phyloP scores from a whole-genome alignment of 2,329 filamentous ascomycete genomes.

The Rhinocladiella similis region DNA sequence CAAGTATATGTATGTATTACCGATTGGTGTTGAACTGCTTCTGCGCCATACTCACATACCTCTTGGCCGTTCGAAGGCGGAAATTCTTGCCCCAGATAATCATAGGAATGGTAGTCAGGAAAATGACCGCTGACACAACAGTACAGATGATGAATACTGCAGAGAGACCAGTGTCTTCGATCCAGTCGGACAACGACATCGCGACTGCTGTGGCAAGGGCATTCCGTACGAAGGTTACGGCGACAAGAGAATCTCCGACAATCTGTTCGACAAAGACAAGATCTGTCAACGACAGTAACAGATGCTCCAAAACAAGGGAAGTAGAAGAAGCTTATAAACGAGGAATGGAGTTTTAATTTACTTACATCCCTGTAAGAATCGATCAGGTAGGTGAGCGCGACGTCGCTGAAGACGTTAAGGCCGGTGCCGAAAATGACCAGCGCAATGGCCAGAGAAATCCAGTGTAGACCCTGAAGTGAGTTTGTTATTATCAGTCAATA shows the following conservation, averaged over 20 bases:
- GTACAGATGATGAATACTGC: slow-evolving; percentile 44
- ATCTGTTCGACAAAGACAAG: slow-evolving; percentile 35
- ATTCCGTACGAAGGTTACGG: slow-evolving; percentile 47
- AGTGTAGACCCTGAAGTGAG: too few species aligned
- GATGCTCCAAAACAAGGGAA: too few species aligned
- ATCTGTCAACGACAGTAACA: too few species aligned
- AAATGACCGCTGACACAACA: slow-evolving; percentile 35
- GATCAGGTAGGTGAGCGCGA: slow-evolving; percentile 32
- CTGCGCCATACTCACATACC: slow-evolving; percentile 26
- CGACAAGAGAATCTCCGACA: slow-evolving; percentile 48
- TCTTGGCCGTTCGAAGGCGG: slow-evolving; percentile 32
- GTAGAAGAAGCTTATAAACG: too few species aligned
- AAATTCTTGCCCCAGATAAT: slow-evolving; percentile 38
- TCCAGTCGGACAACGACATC: slow-evolving; percentile 47
- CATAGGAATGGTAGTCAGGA: slow-evolving; percentile 30
- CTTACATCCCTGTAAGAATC: slow-evolving; percentile 34
- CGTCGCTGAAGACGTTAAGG: slow-evolving; percentile 12
- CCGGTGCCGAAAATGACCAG: too few species aligned
- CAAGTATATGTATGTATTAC: too few species aligned
- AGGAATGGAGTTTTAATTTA: not conserved
- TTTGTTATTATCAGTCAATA: too few species aligned
- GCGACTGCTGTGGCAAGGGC: slow-evolving; percentile 44
- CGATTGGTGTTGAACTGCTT: too few species aligned
- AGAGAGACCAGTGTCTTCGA: slow-evolving; percentile 36
- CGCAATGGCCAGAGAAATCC: too few species aligned